Percentiles rank a stretch among this genome's conserved stretches.
phyloP scores from a whole-genome alignment of 139 green algal species.

The Chlamydomonas incerta region DNA sequence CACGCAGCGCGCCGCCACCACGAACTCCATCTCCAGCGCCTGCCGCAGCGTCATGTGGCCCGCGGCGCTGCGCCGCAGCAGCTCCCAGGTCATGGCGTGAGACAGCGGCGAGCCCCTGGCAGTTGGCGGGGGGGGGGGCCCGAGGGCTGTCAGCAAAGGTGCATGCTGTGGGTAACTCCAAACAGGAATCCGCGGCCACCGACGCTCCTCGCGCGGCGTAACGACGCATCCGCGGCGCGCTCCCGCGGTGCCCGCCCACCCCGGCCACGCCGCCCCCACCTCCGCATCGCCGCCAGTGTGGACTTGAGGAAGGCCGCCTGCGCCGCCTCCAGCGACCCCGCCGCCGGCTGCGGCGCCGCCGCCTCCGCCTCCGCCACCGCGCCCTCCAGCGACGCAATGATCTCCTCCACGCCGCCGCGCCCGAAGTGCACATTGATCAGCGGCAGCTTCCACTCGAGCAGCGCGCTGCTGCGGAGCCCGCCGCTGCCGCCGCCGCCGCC shows the following conservation, averaged over 20 bases:
- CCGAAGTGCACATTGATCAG: constrained; percentile 53
- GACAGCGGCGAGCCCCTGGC: constrained; percentile 70
- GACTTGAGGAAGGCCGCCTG: neutral
- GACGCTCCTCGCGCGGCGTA: too few relatives aligned
- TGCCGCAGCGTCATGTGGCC: constrained; percentile 54
- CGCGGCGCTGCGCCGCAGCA: constrained; percentile 44
- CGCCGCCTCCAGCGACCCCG: neutral
- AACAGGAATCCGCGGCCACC: neutral
- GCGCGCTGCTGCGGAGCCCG: neutral
- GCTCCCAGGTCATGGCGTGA: constrained; percentile 52
- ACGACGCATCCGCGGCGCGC: too few relatives aligned
- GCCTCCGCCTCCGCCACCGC: constrained; percentile 8
- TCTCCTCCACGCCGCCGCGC: constrained; percentile 4
- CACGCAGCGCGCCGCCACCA: constrained; percentile 63
- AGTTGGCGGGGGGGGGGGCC: neutral
- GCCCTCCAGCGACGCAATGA: constrained; percentile 43
- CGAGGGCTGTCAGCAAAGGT: too few relatives aligned
- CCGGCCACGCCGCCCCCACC: constrained; percentile 31
- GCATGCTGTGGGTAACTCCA: neutral
- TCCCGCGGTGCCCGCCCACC: too few relatives aligned
- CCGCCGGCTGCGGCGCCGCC: neutral
- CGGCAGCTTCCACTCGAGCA: constrained; percentile 44
- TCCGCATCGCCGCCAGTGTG: constrained; percentile 45
- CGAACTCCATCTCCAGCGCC: constrained; percentile 77
- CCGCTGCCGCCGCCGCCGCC: neutral